Base-by-base conservation (phyloP, 1,284 basidiomycete species). In the Anthracocystis walkeri region DNA sequence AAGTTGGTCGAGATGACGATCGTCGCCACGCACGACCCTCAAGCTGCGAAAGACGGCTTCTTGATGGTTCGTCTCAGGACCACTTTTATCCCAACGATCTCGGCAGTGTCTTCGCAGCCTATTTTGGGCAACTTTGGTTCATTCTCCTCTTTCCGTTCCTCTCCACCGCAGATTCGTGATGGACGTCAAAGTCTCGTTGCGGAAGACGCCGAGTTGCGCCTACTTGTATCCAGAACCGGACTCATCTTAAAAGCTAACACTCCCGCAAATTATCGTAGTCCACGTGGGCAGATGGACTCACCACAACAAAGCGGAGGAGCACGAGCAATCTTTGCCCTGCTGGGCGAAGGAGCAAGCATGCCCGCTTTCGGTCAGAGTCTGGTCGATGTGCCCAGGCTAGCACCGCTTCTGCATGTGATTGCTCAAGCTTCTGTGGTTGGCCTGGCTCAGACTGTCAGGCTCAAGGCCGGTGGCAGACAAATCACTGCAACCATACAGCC, bases 221-320 rank as follows among this genome's bases (percentile, higher is more conserved):
- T 71, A 3, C 55, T 71, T 10, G 68, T 71, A 0, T 71, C 68
- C 21, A 50, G 68, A 18, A 55, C 53, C 31, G 68, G 68, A 16
- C 63, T 71, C 7, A 51, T 71, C 16, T 51, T 71, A 7, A 46
- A 55, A 2, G 38, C 53, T 4, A 25, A 55, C 4, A 46, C 29
- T 10, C 41, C 61, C 12, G 2, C 29, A 7, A 25, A 35, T 14
- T 7, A 5, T n/a, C n/a, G n/a, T 1, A 56, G 3, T 21, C 20
- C 20, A 2, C 10, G 3, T 11, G 18, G 11, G 6, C 27, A 38
- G 18, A 20, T 2, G 6, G 42, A 20, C 23, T 21, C 46, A 5
- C 16, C 35, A 7, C 29, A 7, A 7, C 3, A 8, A 18, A 10
- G 11, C 12, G 35, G 7, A 27, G 52, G 49, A 25, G 44, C 53